Evolutionary conservation across 164 flowering plant species (phyloP).

Genomic region (Stephania cephalantha): DNA sequence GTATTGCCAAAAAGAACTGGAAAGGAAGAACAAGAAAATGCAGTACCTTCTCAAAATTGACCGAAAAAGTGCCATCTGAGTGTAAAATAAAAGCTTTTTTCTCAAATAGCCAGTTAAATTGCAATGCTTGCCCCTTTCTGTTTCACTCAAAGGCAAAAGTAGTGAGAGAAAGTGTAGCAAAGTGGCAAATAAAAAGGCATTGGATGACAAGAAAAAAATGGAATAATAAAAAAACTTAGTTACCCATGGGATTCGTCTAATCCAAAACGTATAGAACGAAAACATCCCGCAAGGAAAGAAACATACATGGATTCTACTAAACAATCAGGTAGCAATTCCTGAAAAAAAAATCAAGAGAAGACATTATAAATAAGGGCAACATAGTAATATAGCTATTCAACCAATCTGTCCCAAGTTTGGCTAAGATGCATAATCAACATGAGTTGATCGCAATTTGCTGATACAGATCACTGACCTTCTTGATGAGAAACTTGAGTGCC

Average conservation of each 20-base stretch:
- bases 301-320: constrained; percentile 74
- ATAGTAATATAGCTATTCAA: too few relatives aligned
- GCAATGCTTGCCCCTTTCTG: constrained; percentile 96
- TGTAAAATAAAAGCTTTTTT: constrained; percentile 72
- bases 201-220: neutral
- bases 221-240: constrained; percentile 15
- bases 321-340: constrained; percentile 54
- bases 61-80: constrained; percentile 63
- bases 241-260: constrained; percentile 98
- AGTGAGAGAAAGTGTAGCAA: constrained; percentile 2
- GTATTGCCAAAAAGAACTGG: neutral
- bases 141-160: constrained; percentile 6
- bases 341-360: constrained; percentile 10
- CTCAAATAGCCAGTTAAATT: constrained; percentile 86
- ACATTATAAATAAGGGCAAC: neutral
- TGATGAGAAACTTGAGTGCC: constrained; percentile 72
- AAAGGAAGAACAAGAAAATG: neutral
- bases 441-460: neutral
- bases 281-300: constrained; percentile 91
- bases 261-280: constrained; percentile 94
- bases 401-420: neutral
- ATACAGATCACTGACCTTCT: constrained; percentile 39
- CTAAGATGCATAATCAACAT: neutral
- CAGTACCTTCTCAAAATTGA: constrained; percentile 69
- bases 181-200: neutral